Percentiles rank a stretch among this genome's conserved stretches.
phyloP scores from a whole-genome alignment of 192 early-diverging fungal species.

The Allomyces macrogynus region DNA sequence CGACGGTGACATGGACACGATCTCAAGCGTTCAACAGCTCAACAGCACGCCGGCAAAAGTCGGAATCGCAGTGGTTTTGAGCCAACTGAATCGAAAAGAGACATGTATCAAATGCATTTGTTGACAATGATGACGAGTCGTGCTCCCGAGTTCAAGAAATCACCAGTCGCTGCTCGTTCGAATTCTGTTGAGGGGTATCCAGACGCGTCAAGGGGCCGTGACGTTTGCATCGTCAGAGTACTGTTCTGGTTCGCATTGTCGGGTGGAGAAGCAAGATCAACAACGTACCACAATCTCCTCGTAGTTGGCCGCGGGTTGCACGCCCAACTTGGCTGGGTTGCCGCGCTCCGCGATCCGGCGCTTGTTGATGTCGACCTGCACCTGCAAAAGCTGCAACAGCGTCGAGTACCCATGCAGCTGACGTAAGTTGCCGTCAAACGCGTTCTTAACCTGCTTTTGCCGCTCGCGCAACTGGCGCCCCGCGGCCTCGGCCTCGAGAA shows the following conservation, averaged over 20 bases:
- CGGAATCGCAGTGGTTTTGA: too few relatives aligned
- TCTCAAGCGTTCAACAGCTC: too few relatives aligned
- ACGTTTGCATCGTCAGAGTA: not conserved
- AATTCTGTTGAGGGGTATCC: too few relatives aligned
- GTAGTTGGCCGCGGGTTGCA: not conserved
- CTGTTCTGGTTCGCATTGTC: not conserved
- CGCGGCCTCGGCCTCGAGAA: slow-evolving; percentile 24
- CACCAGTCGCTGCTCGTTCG: not conserved
- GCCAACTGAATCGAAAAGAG: too few relatives aligned
- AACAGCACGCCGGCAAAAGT: too few relatives aligned
- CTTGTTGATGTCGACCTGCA: not conserved
- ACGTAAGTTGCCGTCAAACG: not conserved
- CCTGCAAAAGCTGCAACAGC: not conserved
- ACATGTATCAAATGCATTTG: too few relatives aligned
- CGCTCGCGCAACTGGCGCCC: slow-evolving; percentile 21
- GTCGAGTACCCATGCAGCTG: not conserved
- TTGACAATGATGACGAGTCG: too few relatives aligned
- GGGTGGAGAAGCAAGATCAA: not conserved
- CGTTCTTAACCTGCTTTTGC: slow-evolving; percentile 32
- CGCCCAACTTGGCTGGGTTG: not conserved
- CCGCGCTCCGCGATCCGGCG: not conserved
- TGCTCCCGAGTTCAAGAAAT: not conserved
- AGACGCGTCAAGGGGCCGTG: too few relatives aligned
- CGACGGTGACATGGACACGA: too few relatives aligned
- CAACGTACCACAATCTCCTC: not conserved